Conservation (phyloP, 192 early-diverging fungal species). For the Coemansia sp. region DNA sequence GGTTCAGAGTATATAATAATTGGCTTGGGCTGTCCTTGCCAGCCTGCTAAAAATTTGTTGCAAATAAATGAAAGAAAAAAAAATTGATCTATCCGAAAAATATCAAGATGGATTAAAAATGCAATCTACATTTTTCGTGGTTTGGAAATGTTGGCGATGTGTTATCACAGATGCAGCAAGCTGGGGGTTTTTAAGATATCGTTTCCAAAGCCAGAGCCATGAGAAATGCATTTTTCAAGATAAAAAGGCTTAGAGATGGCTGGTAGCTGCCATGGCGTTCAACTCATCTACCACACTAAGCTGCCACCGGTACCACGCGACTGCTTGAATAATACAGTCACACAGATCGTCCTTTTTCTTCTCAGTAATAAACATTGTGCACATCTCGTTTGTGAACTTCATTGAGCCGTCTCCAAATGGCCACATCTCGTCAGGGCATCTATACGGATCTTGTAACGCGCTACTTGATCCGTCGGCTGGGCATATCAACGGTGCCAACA, state of each 20-base stretch:
- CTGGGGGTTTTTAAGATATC: too few species aligned
- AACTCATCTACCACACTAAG: constrained; percentile 17
- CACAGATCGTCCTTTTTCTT: constrained; percentile 51
- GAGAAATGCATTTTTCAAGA: too few species aligned
- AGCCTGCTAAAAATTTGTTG: too few species aligned
- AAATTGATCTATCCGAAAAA: too few species aligned
- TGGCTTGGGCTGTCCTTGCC: too few species aligned
- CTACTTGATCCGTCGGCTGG: not conserved
- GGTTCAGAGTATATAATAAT: too few species aligned
- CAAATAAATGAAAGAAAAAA: too few species aligned
- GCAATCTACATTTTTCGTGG: too few species aligned
- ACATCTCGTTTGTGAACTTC: constrained; percentile 18
- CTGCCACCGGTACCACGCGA: constrained; percentile 52
- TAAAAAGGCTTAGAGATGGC: not conserved
- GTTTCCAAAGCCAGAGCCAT: too few species aligned
- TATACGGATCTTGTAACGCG: not conserved
- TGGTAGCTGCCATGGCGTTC: constrained; percentile 16
- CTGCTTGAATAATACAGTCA: constrained; percentile 49
- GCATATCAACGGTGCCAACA: constrained; percentile 22
- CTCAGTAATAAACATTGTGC: constrained; percentile 34
- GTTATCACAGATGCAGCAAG: too few species aligned
- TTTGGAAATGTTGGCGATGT: too few species aligned
- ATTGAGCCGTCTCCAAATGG: constrained; percentile 16
- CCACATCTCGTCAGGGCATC: not conserved
- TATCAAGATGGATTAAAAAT: too few species aligned